Conservation (phyloP, 2,329 filamentous ascomycete species). For the Thermoascus crustaceus region DNA sequence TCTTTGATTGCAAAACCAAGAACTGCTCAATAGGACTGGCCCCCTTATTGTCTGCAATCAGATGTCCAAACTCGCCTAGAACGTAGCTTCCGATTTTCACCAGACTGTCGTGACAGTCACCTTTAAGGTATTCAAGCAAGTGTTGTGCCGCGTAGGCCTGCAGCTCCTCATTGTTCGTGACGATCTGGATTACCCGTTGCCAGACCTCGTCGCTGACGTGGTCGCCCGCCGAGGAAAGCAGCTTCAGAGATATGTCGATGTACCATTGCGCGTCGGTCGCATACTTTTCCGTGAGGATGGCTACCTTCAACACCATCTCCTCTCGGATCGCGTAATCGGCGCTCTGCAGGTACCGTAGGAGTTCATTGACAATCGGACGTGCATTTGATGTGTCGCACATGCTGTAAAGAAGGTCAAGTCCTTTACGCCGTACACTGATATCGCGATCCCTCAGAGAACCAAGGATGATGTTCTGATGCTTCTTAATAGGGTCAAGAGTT, state of each 20-base stretch:
- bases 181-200: constrained; percentile 97
- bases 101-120: constrained; percentile 89
- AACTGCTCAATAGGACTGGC: constrained; percentile 98
- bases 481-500: constrained; percentile 93
- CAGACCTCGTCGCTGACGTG: constrained; percentile 99
- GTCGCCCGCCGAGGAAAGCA: constrained; percentile 94
- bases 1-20: constrained; percentile 81
- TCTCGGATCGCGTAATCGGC: constrained; percentile 97
- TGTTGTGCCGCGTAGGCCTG: constrained; percentile 95
- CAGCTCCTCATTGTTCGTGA: constrained; percentile 97
- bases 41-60: constrained; percentile 84
- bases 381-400: constrained; percentile 98
- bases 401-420: constrained; percentile 93
- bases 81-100: constrained; percentile 98
- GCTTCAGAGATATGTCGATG: constrained; percentile 88
- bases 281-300: constrained; percentile 96
- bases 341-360: constrained; percentile 88
- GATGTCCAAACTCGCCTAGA: constrained; percentile 90
- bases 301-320: constrained; percentile 99
- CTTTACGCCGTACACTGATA: constrained; percentile 93
- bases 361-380: constrained; percentile 83
- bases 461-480: constrained; percentile 93
- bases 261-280: constrained; percentile 99
- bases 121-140: constrained; percentile 83
- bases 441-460: constrained; percentile 90